Conservation (phyloP, 768 basidiomycete species). For the Kwoniella shandongensis region DNA sequence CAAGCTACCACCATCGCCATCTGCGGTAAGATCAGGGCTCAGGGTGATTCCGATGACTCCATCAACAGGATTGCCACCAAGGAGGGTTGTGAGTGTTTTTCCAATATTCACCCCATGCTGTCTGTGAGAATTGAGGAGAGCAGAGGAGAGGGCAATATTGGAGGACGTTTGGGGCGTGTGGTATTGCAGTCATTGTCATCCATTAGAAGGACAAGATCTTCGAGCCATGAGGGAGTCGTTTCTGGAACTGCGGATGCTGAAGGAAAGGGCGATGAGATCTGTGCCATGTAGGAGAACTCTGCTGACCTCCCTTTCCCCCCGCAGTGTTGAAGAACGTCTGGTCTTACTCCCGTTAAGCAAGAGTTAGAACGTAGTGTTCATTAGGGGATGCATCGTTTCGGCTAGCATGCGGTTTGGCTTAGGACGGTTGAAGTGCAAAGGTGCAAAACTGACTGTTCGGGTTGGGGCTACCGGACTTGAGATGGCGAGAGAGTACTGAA, state of each 20-base stretch:
- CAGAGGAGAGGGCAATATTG: background rate
- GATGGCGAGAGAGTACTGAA: too few relatives aligned
- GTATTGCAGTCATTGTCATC: too few relatives aligned
- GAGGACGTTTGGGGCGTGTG: too few relatives aligned
- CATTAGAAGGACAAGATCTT: too few relatives aligned
- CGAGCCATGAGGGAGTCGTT: too few relatives aligned
- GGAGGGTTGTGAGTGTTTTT: conserved; percentile 77
- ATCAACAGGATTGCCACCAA: conserved; percentile 93
- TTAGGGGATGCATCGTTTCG: conserved; percentile 19
- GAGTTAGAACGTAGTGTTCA: conserved; percentile 3
- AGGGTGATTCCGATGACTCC: conserved; percentile 94
- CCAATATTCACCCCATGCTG: background rate
- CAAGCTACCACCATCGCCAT: conserved; percentile 81
- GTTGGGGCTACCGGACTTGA: too few relatives aligned
- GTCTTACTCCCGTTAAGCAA: conserved; percentile 84
- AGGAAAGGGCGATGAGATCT: too few relatives aligned
- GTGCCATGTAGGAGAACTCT: background rate
- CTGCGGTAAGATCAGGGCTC: conserved; percentile 87
- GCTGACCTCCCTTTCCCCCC: background rate
- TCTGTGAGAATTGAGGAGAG: background rate
- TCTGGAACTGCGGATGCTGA: too few relatives aligned
- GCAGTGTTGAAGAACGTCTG: conserved; percentile 93
- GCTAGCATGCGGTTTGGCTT: background rate
- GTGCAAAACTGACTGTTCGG: too few relatives aligned
- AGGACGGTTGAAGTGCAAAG: background rate